Evolutionary conservation across 306 rosid genomes (phyloP).

Genomic region (Hippophae tibetana): DNA sequence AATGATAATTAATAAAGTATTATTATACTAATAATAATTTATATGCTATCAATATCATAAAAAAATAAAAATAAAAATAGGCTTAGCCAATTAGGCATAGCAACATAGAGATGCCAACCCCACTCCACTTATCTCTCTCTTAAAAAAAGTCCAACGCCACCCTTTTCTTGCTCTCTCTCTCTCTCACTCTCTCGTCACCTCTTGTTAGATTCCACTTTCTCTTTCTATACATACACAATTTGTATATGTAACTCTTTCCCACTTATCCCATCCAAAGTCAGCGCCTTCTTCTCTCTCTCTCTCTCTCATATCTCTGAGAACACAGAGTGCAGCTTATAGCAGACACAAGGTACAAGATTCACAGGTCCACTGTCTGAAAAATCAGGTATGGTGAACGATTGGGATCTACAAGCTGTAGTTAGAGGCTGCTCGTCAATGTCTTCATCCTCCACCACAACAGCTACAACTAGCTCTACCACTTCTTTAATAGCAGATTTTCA

Average conservation of each 20-base stretch:
- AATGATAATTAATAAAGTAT: no score
- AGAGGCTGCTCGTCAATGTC: constrained; percentile 49
- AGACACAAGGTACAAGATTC: constrained; percentile 31
- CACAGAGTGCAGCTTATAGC: background rate
- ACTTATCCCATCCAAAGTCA: constrained; percentile 31
- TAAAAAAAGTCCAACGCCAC: constrained; percentile 7
- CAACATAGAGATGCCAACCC: constrained; percentile 43
- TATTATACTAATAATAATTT: background rate
- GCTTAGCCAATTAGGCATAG: no score
- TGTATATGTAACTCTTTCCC: background rate
- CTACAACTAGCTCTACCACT: constrained; percentile 1
- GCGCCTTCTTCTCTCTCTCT: constrained; percentile 35
- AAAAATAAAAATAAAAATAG: no score
- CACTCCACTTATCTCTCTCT: background rate
- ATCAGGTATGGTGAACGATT: constrained; percentile 50
- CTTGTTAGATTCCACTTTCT: background rate
- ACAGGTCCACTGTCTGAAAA: constrained; percentile 18
- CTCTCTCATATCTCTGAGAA: constrained; percentile 6
- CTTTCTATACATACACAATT: no score
- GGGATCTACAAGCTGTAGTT: constrained; percentile 94
- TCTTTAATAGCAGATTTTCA: constrained; percentile 9
- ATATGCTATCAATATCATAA: no score
- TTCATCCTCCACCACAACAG: background rate
- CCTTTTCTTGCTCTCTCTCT: constrained; percentile 4
- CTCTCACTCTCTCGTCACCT: constrained; percentile 5